Evolutionary conservation across 2,329 filamentous ascomycete species (phyloP).

Genomic region (Colletotrichum zoysiae): DNA sequence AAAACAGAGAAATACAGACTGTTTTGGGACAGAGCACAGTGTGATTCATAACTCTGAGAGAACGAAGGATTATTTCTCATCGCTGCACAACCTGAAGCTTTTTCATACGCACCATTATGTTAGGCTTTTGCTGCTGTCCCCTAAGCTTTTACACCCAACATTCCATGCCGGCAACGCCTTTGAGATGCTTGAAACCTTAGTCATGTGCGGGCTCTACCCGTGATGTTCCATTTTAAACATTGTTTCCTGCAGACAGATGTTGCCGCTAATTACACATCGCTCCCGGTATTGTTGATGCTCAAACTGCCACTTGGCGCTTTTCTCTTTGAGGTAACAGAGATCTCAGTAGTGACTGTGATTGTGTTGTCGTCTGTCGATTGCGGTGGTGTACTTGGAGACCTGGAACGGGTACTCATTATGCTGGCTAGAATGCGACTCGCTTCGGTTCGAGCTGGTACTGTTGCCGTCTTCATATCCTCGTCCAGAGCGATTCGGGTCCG

Average conservation of each 20-base stretch:
- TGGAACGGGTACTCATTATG: constrained; percentile 10
- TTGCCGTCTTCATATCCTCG: background rate
- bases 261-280: background rate
- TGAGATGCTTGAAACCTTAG: background rate
- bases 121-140: background rate
- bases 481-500: background rate
- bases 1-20: background rate
- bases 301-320: rapidly evolving
- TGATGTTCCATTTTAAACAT: background rate
- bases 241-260: background rate
- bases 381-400: background rate
- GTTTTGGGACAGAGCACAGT: background rate
- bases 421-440: constrained; percentile 26
- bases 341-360: background rate
- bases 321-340: background rate
- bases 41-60: background rate
- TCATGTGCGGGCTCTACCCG: too few species aligned
- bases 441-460: constrained; percentile 4
- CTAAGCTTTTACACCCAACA: background rate
- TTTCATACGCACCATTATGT: background rate
- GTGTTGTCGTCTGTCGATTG: background rate
- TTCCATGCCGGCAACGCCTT: background rate
- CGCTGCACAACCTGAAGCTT: background rate
- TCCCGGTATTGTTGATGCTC: background rate
- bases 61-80: background rate